phyloP scores from a whole-genome alignment of 2,329 filamentous ascomycete genomes.

The Curvularia sp. region DNA sequence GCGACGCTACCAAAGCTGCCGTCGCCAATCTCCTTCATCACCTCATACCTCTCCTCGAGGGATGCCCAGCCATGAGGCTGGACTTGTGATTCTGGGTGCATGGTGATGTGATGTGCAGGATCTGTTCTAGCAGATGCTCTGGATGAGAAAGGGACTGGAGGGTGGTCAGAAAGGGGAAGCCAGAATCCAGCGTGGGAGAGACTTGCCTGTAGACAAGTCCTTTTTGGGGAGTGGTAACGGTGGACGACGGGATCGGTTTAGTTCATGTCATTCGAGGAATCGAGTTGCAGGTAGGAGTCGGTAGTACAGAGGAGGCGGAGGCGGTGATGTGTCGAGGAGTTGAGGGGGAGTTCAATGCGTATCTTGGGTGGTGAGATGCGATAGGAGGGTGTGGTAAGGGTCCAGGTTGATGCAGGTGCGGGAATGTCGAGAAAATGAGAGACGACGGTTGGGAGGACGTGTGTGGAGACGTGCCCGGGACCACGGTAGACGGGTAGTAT shows the following conservation, averaged over 20 bases:
- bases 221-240: slow-evolving; percentile 22
- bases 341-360: slow-evolving; percentile 45
- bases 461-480: slow-evolving; percentile 51
- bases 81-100: slow-evolving; percentile 77
- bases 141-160: slow-evolving; percentile 24
- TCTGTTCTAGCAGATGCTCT: slow-evolving; percentile 17
- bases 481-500: slow-evolving; percentile 53
- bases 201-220: slow-evolving; percentile 32
- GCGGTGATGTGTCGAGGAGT: slow-evolving; percentile 30
- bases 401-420: slow-evolving; percentile 51
- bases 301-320: slow-evolving; percentile 23
- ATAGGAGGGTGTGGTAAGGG: slow-evolving; percentile 50
- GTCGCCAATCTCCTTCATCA: slow-evolving; percentile 97
- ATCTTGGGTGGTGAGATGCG: slow-evolving; percentile 43
- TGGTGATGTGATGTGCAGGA: slow-evolving; percentile 54
- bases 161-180: slow-evolving; percentile 21
- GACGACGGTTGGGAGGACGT: slow-evolving; percentile 51
- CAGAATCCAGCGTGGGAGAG: background rate
- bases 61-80: slow-evolving; percentile 71
- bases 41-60: slow-evolving; percentile 93
- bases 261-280: slow-evolving; percentile 45
- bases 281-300: slow-evolving; percentile 15
- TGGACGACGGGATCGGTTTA: slow-evolving; percentile 22
- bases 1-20: slow-evolving; percentile 97
- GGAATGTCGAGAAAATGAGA: slow-evolving; percentile 51